Conservation (phyloP, 345 rosid genomes). For the Acer saccharum region DNA sequence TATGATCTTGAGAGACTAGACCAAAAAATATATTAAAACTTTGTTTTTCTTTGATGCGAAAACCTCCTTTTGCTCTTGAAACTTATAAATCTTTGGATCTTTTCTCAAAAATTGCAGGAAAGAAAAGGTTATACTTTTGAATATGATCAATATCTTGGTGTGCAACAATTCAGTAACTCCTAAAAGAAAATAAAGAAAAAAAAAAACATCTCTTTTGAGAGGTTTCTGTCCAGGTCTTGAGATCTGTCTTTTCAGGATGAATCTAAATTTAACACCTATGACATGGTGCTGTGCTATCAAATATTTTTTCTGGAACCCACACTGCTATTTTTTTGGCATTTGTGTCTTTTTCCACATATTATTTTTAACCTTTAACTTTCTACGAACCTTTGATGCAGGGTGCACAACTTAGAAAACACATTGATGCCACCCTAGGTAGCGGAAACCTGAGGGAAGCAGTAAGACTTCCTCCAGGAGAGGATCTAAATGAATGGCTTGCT, state of each 20-base stretch:
- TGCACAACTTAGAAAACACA: constrained; percentile 95
- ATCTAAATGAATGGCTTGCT: constrained; percentile 97
- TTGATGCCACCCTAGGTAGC: constrained; percentile 96
- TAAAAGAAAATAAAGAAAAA: background rate
- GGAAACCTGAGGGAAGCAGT: constrained; percentile 99
- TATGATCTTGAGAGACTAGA: background rate
- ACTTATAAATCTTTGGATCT: background rate
- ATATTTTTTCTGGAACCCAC: background rate
- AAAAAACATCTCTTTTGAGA: background rate
- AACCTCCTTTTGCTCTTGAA: background rate
- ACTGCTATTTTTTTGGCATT: constrained; percentile 4
- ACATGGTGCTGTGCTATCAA: constrained; percentile 7
- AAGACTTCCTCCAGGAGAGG: constrained; percentile 98
- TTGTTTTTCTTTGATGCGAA: background rate
- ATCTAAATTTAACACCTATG: constrained; percentile 2
- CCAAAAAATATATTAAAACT: background rate
- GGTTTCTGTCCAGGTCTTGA: constrained; percentile 5
- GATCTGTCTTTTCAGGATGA: constrained; percentile 3
- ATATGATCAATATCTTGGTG: background rate
- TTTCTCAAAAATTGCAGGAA: background rate
- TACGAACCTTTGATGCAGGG: constrained; percentile 57
- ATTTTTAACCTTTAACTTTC: constrained; percentile 14
- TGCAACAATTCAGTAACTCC: too few relatives aligned
- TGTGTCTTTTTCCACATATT: background rate
- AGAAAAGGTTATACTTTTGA: background rate